A percentile compares a stretch with the other conserved stretches of the same genome.
phyloP scores from a whole-genome alignment of 2,329 filamentous ascomycete species.

The Byssoonygena ceratinophila region DNA sequence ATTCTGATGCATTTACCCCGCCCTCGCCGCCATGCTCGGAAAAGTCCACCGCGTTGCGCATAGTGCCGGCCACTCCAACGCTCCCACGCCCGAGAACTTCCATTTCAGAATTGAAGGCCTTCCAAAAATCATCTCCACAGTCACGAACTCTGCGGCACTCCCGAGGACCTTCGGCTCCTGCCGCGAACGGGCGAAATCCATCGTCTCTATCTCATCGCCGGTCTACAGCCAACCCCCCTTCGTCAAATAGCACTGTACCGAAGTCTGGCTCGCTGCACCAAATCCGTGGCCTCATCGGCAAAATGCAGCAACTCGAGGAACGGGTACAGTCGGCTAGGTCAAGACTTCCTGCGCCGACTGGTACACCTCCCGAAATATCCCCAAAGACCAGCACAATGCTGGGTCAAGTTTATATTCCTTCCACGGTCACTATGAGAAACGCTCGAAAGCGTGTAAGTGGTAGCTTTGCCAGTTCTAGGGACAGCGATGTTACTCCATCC shows the following conservation, averaged over 20 bases:
- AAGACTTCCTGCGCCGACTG: slow-evolving; percentile 71
- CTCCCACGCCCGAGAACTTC: slow-evolving; percentile 35
- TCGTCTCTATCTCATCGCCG: slow-evolving; percentile 36
- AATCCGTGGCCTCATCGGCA: slow-evolving; percentile 83
- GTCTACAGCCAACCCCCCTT: slow-evolving; percentile 8
- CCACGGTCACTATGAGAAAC: slow-evolving; percentile 46
- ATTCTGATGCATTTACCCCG: slow-evolving; percentile 64
- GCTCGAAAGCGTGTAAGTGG: slow-evolving; percentile 35
- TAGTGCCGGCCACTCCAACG: slow-evolving; percentile 45
- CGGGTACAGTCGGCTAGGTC: slow-evolving; percentile 84
- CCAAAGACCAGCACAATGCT: slow-evolving; percentile 50
- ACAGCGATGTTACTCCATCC: slow-evolving; percentile 30
- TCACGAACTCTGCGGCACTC: slow-evolving; percentile 41
- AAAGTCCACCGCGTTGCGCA: slow-evolving; percentile 53
- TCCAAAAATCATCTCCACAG: slow-evolving; percentile 44
- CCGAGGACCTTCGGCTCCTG: slow-evolving; percentile 50
- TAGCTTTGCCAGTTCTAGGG: slow-evolving; percentile 32
- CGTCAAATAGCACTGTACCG: slow-evolving; percentile 17
- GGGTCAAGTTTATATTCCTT: slow-evolving; percentile 41
- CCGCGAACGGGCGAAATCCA: slow-evolving; percentile 37
- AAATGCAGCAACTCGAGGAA: slow-evolving; percentile 94
- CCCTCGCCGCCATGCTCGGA: slow-evolving; percentile 93
- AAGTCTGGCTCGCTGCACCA: slow-evolving; percentile 66
- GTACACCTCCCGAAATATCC: slow-evolving; percentile 69
- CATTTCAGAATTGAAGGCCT: slow-evolving; percentile 41